Conservation (phyloP, 441 rosid species). For the Adansonia grandidieri region DNA sequence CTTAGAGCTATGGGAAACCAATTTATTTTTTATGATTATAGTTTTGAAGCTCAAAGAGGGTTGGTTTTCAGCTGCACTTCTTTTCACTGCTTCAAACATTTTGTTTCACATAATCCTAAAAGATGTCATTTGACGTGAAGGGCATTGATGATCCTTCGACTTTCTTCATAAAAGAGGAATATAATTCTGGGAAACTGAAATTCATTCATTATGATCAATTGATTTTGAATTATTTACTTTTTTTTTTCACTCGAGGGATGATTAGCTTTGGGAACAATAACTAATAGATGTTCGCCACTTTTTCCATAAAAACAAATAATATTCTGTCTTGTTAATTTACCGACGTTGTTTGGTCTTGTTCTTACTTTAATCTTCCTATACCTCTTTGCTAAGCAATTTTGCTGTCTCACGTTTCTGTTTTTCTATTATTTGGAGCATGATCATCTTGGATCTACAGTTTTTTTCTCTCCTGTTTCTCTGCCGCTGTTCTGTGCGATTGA, state of each 20-base stretch:
- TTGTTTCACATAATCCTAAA: neutral
- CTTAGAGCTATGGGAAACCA: neutral
- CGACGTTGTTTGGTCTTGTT: neutral
- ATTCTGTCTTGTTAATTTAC: neutral
- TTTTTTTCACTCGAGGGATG: neutral
- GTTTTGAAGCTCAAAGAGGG: slow-evolving; percentile 1
- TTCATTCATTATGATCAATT: neutral
- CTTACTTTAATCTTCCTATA: neutral
- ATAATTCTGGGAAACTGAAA: neutral
- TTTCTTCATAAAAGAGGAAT: neutral
- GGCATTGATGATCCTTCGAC: neutral
- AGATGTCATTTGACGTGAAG: neutral
- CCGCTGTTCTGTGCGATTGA: neutral
- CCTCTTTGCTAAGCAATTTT: neutral
- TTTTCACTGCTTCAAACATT: neutral
- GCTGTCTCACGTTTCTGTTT: neutral
- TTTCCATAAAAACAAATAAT: neutral
- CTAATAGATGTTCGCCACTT: neutral
- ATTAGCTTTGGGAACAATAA: neutral
- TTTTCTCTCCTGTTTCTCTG: neutral
- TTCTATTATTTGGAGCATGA: neutral
- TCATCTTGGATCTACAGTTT: neutral
- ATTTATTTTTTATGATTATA: neutral
- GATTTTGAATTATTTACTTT: neutral
- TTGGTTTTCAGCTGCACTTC: neutral